phyloP scores from a whole-genome alignment of 805 yeast genomes.

The Candida tammaniensis region DNA sequence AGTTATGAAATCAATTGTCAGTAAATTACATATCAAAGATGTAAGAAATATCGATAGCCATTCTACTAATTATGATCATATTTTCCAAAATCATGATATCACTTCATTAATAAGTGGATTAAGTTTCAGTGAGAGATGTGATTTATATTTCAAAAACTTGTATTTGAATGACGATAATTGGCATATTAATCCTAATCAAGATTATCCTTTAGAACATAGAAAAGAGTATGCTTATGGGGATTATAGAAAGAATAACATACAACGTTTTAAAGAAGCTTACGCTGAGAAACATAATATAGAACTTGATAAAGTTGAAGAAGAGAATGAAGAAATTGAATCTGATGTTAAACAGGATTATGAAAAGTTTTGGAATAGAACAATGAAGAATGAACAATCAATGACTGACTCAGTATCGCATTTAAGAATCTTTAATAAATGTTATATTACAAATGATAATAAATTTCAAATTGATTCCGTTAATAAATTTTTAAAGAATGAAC shows the following conservation, averaged over 20 bases:
- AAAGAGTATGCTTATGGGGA: conserved; percentile 27
- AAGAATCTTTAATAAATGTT: conserved; percentile 48
- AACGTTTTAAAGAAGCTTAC: conserved; percentile 25
- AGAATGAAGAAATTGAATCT: conserved; percentile 18
- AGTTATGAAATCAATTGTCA: conserved; percentile 13
- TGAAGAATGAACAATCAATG: conserved; percentile 31
- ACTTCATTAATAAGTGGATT: conserved; percentile 7
- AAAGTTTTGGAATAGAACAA: conserved; percentile 21
- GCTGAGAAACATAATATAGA: conserved; percentile 16
- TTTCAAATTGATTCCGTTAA: conserved; percentile 8
- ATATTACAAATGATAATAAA: conserved; percentile 23
- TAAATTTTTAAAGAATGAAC: conserved; percentile 4
- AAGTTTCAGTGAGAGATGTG: conserved; percentile 39
- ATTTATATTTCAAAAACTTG: conserved; percentile 43
- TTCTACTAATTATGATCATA: conserved; percentile 15
- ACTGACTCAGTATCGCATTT: conserved; percentile 44
- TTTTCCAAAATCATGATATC: conserved; percentile 9
- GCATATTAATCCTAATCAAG: conserved; percentile 36
- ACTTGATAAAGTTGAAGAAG: conserved; percentile 16
- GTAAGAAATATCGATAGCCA: conserved; percentile 16
- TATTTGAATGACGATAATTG: conserved; percentile 41
- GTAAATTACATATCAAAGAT: conserved; percentile 10
- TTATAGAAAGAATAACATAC: conserved; percentile 21
- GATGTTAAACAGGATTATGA: conserved; percentile 27
- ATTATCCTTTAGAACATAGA: conserved; percentile 24